Conservation (phyloP, 345 rosid genomes). For the Eucalyptus sp. region DNA sequence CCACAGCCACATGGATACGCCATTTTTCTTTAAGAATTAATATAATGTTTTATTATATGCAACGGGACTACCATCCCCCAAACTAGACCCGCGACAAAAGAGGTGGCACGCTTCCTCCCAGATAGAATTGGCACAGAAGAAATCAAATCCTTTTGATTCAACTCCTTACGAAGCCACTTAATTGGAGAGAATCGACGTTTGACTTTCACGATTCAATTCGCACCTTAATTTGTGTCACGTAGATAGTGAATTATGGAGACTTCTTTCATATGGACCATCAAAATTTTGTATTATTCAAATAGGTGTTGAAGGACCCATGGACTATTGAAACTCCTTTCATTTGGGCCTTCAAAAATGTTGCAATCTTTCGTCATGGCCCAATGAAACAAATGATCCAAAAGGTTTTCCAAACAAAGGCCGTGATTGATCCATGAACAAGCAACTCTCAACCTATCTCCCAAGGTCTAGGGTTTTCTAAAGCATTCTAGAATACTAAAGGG, state of each 20-base stretch:
- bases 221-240: not conserved
- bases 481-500: too few species aligned
- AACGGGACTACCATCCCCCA: not conserved
- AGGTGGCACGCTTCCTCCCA: not conserved
- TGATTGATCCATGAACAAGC: too few species aligned
- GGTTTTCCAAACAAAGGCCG: fast-evolving
- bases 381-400: too few species aligned
- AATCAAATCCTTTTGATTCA: not conserved
- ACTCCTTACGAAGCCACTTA: not conserved
- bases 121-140: not conserved
- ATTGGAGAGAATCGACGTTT: not conserved
- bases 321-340: not conserved
- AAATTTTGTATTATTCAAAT: not conserved
- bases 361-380: not conserved
- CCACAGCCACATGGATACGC: not conserved
- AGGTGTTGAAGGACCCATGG: not conserved
- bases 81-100: not conserved
- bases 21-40: fast-evolving
- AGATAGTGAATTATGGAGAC: not conserved
- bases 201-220: not conserved
- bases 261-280: not conserved
- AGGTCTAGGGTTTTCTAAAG: too few species aligned
- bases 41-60: fast-evolving
- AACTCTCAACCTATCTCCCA: too few species aligned
- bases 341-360: not conserved